Conservation (phyloP, 257 asterid genomes). For the Jaltomata sinuosa region DNA sequence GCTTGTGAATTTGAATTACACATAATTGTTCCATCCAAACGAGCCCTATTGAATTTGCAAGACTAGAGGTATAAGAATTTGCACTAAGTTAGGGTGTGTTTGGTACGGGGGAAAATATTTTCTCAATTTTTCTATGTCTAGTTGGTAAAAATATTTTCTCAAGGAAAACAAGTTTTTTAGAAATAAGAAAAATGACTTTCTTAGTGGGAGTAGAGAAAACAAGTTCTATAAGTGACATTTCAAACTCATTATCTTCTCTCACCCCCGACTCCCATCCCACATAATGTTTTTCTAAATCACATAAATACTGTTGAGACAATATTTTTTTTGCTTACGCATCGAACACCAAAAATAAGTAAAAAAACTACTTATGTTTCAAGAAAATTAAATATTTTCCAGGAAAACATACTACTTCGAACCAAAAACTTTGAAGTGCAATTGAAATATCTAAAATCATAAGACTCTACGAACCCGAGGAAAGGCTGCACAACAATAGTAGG, state of each 20-base stretch:
- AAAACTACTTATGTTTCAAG: too few species aligned
- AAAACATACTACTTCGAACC: too few species aligned
- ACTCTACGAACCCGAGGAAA: too few species aligned
- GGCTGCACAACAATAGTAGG: too few species aligned
- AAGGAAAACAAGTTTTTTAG: background rate
- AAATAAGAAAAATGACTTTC: background rate
- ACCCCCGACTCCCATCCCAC: background rate
- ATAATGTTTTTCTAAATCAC: background rate
- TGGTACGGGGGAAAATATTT: background rate
- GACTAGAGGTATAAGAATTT: background rate
- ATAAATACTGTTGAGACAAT: background rate
- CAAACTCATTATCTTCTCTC: background rate
- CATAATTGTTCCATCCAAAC: background rate
- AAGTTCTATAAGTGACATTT: too few species aligned
- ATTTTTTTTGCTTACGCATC: background rate
- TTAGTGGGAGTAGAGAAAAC: background rate
- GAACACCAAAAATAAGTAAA: too few species aligned
- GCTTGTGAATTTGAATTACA: background rate
- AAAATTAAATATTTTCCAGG: too few species aligned
- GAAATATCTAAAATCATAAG: too few species aligned
- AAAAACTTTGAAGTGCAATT: too few species aligned
- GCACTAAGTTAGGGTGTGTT: background rate
- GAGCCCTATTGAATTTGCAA: background rate
- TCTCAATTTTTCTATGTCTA: too few species aligned
- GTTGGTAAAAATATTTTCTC: background rate